Base-by-base conservation (phyloP, 2,329 filamentous ascomycete genomes). In the Aspergillus hiratsukae region DNA sequence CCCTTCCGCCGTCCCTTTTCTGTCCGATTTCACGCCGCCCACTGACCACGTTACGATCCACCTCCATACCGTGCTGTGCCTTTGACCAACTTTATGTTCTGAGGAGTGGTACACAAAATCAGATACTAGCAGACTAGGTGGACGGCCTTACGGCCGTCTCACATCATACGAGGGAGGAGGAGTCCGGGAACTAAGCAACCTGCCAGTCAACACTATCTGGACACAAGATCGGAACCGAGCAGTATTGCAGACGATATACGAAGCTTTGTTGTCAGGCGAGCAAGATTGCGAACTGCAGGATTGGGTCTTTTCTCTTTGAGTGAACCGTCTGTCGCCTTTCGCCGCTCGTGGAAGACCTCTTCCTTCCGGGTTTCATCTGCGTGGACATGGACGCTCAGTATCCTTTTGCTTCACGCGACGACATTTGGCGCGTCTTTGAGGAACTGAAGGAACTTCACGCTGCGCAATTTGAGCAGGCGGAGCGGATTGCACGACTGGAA, bases 341-440 rank as follows among this genome's bases (percentile, higher is more conserved):
- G 53, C 41, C 19, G 46, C 37, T 28, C 10, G 25, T 25, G 19
- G 35, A 55, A n/a, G 35, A n/a, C 45, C n/a, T 51, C 21, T 43
- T 25, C 35, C 23, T n/a, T 9, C 35, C 21, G 14, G 31, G 17
- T 28, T 9, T 11, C 21, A 25, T 43, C 28, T 31, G 45, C 50
- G 55, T 54, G 61, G 64, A 63, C 54, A 87, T 87, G 84, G 84
- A 87, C 79, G 81, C 83, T 63, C 83, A 86, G 75, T 85, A 80
- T 71, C 78, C 80, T 58, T 85, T 86, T 73, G 83, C 83, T 62
- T 85, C 84, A 62, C 81, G 80, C 71, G 82, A 84, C 76, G 84
- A 87, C 70, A 76, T 84, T 66, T 87, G 85, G 84, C 81, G 83
- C 61, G 74, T 87, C 59, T 82, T 86, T 64, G 80, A 81, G 70